phyloP scores from a whole-genome alignment of 2,329 filamentous ascomycete genomes.

The Trichoderma arundinaceum region DNA sequence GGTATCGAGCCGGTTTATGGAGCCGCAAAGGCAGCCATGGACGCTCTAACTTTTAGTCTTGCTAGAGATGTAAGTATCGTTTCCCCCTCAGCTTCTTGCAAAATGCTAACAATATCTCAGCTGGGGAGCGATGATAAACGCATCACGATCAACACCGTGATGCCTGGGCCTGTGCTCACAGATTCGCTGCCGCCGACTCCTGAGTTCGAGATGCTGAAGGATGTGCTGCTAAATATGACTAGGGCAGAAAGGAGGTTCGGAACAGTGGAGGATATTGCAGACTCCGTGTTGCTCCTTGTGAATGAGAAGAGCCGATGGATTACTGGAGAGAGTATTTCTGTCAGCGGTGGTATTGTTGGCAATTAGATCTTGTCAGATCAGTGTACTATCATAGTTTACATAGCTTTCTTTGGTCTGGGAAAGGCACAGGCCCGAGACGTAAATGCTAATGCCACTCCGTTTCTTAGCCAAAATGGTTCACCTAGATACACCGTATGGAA shows the following conservation, averaged over 20 bases:
- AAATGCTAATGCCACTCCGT: neutral
- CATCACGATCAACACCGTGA: constrained; percentile 48
- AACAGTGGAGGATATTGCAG: constrained; percentile 46
- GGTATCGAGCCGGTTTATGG: constrained; percentile 32
- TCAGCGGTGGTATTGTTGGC: constrained; percentile 34
- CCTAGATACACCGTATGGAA: neutral
- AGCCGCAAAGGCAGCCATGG: constrained; percentile 43
- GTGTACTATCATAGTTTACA: too few species aligned
- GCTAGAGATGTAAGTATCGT: constrained; percentile 40
- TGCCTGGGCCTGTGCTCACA: constrained; percentile 46
- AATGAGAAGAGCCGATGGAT: constrained; percentile 36
- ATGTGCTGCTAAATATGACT: constrained; percentile 37
- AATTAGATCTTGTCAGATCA: neutral
- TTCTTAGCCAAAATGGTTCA: neutral
- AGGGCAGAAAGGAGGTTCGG: constrained; percentile 43
- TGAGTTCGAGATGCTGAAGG: constrained; percentile 27
- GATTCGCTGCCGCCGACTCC: constrained; percentile 38
- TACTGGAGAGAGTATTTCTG: constrained; percentile 35
- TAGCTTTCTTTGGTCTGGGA: neutral
- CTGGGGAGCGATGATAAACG: constrained; percentile 31
- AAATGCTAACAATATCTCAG: neutral
- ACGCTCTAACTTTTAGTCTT: constrained; percentile 42
- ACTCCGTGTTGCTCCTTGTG: constrained; percentile 32
- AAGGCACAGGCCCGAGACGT: neutral
- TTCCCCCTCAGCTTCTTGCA: fast-evolving